Evolutionary conservation across 179 eudicot species (phyloP).

Genomic region (Kewa caespitosa): DNA sequence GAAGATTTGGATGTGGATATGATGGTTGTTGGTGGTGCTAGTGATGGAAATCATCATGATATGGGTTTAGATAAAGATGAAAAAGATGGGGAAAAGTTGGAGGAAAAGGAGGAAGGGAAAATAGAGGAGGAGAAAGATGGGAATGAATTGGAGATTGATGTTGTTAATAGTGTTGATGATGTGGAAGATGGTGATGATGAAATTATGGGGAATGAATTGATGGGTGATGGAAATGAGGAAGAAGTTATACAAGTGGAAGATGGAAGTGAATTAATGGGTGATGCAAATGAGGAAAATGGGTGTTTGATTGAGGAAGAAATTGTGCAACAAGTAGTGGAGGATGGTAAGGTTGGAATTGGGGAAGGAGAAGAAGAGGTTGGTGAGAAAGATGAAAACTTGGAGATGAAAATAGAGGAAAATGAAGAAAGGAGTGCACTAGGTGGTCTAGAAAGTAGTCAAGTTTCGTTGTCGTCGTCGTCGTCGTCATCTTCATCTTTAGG

Average conservation of each 20-base stretch:
- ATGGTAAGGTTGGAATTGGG: neutral
- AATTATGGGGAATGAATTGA: constrained; percentile 13
- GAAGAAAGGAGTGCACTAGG: neutral
- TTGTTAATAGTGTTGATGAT: too few species aligned
- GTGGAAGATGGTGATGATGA: too few species aligned
- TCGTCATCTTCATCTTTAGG: constrained; percentile 9
- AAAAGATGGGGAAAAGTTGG: neutral
- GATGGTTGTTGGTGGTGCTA: too few species aligned
- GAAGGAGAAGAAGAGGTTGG: constrained; percentile 9
- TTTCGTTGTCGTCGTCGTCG: neutral
- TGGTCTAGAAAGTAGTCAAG: constrained; percentile 12
- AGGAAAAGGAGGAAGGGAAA: constrained; percentile 12
- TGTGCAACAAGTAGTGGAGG: constrained; percentile 7
- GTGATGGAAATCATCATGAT: neutral
- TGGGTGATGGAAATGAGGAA: neutral
- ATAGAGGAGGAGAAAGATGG: constrained; percentile 8
- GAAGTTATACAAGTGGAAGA: neutral
- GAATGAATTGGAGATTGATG: neutral
- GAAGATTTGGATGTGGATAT: constrained; percentile 12
- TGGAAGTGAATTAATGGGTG: constrained; percentile 16
- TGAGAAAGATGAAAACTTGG: constrained; percentile 9
- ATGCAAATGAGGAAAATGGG: constrained; percentile 9
- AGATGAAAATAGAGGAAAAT: neutral
- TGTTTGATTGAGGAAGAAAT: constrained; percentile 10
- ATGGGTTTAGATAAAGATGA: constrained; percentile 10